phyloP scores from a whole-genome alignment of 2,329 filamentous ascomycete species.

The Arachnomyces sp. region DNA sequence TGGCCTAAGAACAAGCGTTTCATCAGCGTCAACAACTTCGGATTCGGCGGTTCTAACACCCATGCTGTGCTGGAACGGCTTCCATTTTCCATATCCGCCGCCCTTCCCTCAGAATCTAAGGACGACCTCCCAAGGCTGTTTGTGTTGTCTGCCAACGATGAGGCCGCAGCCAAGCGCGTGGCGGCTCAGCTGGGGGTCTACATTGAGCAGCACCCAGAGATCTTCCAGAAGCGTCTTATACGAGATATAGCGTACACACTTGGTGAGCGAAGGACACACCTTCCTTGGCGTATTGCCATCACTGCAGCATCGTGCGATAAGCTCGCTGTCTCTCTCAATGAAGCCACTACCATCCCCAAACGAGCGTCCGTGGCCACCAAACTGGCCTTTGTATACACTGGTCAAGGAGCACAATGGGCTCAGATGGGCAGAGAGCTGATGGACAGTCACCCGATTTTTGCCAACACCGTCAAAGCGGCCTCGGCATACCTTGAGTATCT shows the following conservation, averaged over 20 bases:
- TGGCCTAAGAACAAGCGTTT: conserved; percentile 17
- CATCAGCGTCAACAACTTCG: conserved; percentile 24
- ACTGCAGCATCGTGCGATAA: background rate
- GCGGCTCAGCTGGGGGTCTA: background rate
- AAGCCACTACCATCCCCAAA: background rate
- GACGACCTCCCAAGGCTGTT: no score
- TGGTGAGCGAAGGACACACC: conserved; percentile 2
- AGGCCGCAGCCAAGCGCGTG: no score
- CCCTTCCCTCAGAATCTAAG: no score
- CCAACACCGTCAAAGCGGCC: conserved; percentile 2
- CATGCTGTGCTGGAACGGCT: conserved; percentile 11
- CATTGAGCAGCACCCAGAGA: background rate
- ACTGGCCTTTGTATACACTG: conserved; percentile 15
- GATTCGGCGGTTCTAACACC: conserved; percentile 17
- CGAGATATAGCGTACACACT: conserved; percentile 1
- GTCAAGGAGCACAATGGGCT: conserved; percentile 16
- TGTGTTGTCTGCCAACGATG: no score
- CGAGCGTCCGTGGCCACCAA: background rate
- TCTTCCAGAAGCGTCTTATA: background rate
- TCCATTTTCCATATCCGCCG: background rate
- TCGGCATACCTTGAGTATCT: background rate
- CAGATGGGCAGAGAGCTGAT: conserved; percentile 13
- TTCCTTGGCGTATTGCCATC: background rate
- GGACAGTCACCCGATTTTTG: conserved; percentile 4
- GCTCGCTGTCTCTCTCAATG: background rate